Base-by-base conservation (phyloP, 495 filamentous ascomycete species). In the Penicillium coffeae region DNA sequence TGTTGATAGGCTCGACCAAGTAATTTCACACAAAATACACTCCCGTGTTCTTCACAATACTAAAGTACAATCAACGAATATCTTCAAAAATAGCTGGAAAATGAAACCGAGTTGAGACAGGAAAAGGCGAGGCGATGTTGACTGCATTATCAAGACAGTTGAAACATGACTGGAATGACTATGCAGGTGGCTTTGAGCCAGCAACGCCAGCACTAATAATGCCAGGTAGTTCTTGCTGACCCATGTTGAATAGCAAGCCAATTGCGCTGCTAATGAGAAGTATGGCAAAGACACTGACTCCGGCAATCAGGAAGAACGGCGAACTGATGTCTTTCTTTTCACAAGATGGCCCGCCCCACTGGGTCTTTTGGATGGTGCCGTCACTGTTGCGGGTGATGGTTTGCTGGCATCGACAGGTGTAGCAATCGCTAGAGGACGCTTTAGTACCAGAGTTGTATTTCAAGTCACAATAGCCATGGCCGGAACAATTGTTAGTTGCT, bases 261-360 rank as follows among this genome's bases (percentile, higher is more conserved):
- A 98, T 79, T 6, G 81, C 82, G 65, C 82, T 84, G 13, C 69
- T 65, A 3, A 87, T 59, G 21, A 83, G 69, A 18, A 78, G 68
- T 8, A 88, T 62, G 21, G 89, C 70, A 16, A 80, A 60, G 36
- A 95, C 70, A 6, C 76, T 81, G 34, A 93, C 83, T 3, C 83
- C 79, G 4, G 80, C 73, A 56, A 98, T 73, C 33, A 98, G 67
- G 78, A 90, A 95, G 66, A 98, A 97, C 32, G 82, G 82, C 15
- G 83, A 78, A 66, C 87, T 90, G 38, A 97, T 69, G 64, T 98
- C 91, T 59, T 83, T 83, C 79, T 96, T 98, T 68, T 95, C 85
- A 70, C 93, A 98, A 50, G 85, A 85, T 25, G 81, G 69, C 10
- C 93, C 93, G 41, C 84, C 92, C 88, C 89, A 98, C 49, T 78